phyloP scores from a whole-genome alignment of 2,329 filamentous ascomycete species.

The Atkinsonella hypoxylon region DNA sequence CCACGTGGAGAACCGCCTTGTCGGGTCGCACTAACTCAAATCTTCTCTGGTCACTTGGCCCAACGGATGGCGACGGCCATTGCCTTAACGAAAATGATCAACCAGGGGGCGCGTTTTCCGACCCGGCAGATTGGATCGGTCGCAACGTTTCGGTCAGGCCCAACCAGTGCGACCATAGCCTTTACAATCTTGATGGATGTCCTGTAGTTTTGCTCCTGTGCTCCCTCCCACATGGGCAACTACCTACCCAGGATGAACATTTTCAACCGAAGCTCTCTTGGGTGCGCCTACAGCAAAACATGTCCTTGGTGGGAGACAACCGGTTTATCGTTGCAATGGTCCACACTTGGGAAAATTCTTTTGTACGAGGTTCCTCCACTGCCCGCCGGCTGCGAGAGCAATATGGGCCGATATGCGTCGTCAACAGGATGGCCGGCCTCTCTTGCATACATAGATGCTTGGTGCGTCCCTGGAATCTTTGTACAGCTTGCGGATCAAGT shows the following conservation, averaged over 20 bases:
- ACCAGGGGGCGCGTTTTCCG: slow-evolving; percentile 1
- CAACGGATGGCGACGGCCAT: not conserved
- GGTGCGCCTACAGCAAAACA: not conserved
- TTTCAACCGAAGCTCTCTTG: not conserved
- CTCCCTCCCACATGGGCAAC: not conserved
- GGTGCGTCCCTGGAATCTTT: not conserved
- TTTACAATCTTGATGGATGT: not conserved
- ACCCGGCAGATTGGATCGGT: slow-evolving; percentile 9
- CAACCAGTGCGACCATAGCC: slow-evolving; percentile 1
- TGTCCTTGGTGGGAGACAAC: not conserved
- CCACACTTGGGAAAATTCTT: not conserved
- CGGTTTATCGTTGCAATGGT: not conserved
- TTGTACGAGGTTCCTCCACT: not conserved
- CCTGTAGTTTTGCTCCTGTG: not conserved
- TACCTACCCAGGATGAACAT: not conserved
- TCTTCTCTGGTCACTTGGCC: not conserved
- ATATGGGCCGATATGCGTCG: not conserved
- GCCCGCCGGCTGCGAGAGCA: not conserved
- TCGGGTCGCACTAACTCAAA: slow-evolving; percentile 5
- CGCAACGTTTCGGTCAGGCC: slow-evolving; percentile 7
- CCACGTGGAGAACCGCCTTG: slow-evolving; percentile 7
- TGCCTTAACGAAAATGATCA: not conserved
- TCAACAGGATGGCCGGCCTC: not conserved
- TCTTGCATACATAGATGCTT: not conserved
- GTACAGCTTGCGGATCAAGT: not conserved